These are phyloP conservation scores for Artemisia argyi DNA, from an alignment of 129 eudicot genomes.

Conservation along the genomic window DNA sequence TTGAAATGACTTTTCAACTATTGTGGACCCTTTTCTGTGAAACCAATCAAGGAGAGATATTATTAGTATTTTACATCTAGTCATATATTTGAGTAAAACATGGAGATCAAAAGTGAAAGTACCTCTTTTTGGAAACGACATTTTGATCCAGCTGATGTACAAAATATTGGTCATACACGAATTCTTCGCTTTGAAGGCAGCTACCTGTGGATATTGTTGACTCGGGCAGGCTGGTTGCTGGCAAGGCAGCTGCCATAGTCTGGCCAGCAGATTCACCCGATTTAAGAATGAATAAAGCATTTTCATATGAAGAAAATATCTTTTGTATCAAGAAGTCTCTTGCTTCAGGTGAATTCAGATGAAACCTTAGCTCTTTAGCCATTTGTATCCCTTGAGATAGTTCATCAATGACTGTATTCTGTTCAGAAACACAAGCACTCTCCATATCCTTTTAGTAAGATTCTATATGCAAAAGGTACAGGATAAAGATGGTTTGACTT, in stretches of 20 bases:
- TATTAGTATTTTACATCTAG: too few species aligned
- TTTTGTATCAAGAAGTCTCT: slow-evolving; percentile 45
- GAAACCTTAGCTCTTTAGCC: slow-evolving; percentile 55
- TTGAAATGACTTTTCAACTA: slow-evolving; percentile 49
- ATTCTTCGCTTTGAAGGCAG: slow-evolving; percentile 34
- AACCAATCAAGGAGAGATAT: not conserved
- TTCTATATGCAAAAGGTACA: not conserved
- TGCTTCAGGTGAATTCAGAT: slow-evolving; percentile 41
- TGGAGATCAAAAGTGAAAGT: not conserved
- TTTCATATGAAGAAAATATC: slow-evolving; percentile 60
- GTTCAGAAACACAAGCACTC: slow-evolving; percentile 29
- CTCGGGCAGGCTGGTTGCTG: slow-evolving; percentile 24
- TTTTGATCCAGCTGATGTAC: slow-evolving; percentile 20
- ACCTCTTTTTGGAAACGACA: slow-evolving; percentile 58
- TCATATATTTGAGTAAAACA: not conserved
- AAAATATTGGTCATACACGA: slow-evolving; percentile 14
- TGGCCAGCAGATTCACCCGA: slow-evolving; percentile 41
- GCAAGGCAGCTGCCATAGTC: slow-evolving; percentile 21
- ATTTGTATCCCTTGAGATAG: slow-evolving; percentile 43
- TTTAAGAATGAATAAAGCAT: slow-evolving; percentile 50
- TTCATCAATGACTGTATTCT: slow-evolving; percentile 41
- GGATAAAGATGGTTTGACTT: slow-evolving; percentile 13
- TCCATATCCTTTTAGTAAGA: slow-evolving; percentile 30
- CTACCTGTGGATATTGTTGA: slow-evolving; percentile 47
- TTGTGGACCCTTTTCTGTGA: slow-evolving; percentile 45